Evolutionary conservation across 352 stramenopile species (phyloP).

Genomic region (Aphanomyces euteiches): DNA sequence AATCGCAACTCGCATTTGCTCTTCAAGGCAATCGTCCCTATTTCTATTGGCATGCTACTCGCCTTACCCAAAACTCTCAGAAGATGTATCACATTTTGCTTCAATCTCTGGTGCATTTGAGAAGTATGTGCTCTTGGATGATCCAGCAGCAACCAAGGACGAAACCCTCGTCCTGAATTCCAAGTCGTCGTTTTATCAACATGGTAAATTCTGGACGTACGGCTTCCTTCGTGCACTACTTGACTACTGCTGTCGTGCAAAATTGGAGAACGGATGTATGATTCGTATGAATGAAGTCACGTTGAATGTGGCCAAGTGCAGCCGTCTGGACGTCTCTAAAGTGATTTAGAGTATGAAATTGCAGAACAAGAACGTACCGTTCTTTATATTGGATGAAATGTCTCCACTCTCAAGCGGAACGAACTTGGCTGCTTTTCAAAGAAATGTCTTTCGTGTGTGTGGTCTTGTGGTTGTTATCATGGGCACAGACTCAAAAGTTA

Average conservation of each 20-base stretch:
- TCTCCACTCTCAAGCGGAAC: background rate
- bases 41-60: slow-evolving; percentile 30
- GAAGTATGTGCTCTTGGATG: slow-evolving; percentile 7
- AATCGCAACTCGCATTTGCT: slow-evolving; percentile 35
- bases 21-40: slow-evolving; percentile 25
- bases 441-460: slow-evolving; percentile 36
- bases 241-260: slow-evolving; percentile 16
- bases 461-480: slow-evolving; percentile 37
- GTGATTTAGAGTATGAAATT: slow-evolving; percentile 30
- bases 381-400: slow-evolving; percentile 33
- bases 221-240: slow-evolving; percentile 31
- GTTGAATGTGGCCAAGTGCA: slow-evolving; percentile 21
- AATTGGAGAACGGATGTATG: slow-evolving; percentile 2
- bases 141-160: background rate
- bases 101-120: too few relatives aligned
- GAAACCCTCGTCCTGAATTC: background rate
- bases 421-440: slow-evolving; percentile 36
- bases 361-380: slow-evolving; percentile 27
- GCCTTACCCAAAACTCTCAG: background rate
- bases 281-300: slow-evolving; percentile 19
- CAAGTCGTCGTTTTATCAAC: slow-evolving; percentile 18
- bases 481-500: slow-evolving; percentile 33
- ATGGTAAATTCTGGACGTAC: slow-evolving; percentile 25
- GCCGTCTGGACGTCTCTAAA: too few relatives aligned
- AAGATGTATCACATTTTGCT: slow-evolving; percentile 23